Base-by-base conservation (phyloP, 208 protist species). In the Balamuthia mandrillaris region DNA sequence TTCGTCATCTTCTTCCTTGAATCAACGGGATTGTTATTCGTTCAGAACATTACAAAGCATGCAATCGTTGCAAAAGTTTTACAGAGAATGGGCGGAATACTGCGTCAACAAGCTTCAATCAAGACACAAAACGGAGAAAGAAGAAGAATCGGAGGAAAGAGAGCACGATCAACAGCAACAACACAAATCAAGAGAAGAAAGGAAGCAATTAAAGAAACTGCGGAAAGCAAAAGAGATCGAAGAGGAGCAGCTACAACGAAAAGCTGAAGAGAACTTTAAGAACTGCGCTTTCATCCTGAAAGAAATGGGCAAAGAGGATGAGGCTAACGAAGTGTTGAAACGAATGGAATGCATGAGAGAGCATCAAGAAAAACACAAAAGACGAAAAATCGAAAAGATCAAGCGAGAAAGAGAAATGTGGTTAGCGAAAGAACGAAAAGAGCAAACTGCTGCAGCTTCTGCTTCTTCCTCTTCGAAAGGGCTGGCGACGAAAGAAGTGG, bases 261-360 rank as follows among this genome's bases (percentile, higher is more conserved):
- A n/a, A n/a, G n/a, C n/a, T n/a, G 66, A 77, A 12, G 66, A 77
- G 66, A 77, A 77, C 41, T 77, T 77, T 42, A 77, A 52, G 45
- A n/a, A 42, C 14, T 77, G 66, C 45, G 52, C 52, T 33, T 24
- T 54, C 41, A 33, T 77, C 16, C 45, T 77, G 10, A 54, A 77
- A 42, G 41, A 33, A 2, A 77, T 77, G 66, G 66, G 66, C 66
- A n/a, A 42, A 24, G 45, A 77, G 66, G 66, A 77, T 35, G 66
- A 77, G 21, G 29, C 33, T 24, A 33, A n/a, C 27, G 66, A 77
- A 42, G 45, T 77, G 24, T 39, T 77, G 66, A n/a, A 33, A n/a
- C n/a, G n/a, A n/a, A n/a, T n/a, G n/a, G n/a, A n/a, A n/a, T n/a
- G n/a, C n/a, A n/a, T n/a, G n/a, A n/a, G n/a, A n/a, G n/a, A n/a